Evolutionary conservation across 805 yeast genomes (phyloP), one percentile per base, ranked within the genome.

Genomic region (Teunomyces cretensis): DNA sequence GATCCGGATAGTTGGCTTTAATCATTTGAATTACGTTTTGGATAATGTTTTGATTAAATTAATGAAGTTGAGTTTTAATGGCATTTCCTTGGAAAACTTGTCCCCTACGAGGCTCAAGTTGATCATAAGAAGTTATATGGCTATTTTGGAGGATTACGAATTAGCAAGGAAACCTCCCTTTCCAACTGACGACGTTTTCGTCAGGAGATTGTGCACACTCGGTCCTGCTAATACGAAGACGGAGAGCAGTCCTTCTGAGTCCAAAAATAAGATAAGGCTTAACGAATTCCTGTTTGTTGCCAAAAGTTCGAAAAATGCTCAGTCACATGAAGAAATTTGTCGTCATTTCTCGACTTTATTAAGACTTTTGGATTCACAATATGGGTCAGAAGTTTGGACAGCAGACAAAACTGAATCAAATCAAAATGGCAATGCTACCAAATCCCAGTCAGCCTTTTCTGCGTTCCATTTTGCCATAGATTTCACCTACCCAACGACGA

Each of bases 1-100:
- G 12, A 69, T 90, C n/a, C 76, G 96, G 13, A 79, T 86, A 1
- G 77, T 87, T 33, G 96, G 96, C 0, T 86, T 74, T 54, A 82
- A 86, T 16, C 89, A 89, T 51, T 78, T 86, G 47, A 90, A 85
- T 56, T 86, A 86, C 56, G 79, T 88, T 0, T 67, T 92, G 52
- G 97, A 91, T 53, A 86, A 85, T 54, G 81, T 87, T 3, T 65
- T 94, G 9, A 67, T 86, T 33, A 92, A 90, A 9, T 62, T 92
- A 39, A 69, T 92, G 47, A 80, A 78, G 45, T 62, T 73, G 1
- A 75, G 86, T 5, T 84, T 83, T 55, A 81, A 77, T 55, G 84
- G 86, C 0, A 48, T 68, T 1, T 66, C 70, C 1, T 57, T 85
- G 33, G 97, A 92, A 41, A 75, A 72, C 36, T 56, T 84, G 1